Evolutionary conservation across 805 yeast genomes (phyloP).

Genomic region (Blastobotrys attinorum): DNA sequence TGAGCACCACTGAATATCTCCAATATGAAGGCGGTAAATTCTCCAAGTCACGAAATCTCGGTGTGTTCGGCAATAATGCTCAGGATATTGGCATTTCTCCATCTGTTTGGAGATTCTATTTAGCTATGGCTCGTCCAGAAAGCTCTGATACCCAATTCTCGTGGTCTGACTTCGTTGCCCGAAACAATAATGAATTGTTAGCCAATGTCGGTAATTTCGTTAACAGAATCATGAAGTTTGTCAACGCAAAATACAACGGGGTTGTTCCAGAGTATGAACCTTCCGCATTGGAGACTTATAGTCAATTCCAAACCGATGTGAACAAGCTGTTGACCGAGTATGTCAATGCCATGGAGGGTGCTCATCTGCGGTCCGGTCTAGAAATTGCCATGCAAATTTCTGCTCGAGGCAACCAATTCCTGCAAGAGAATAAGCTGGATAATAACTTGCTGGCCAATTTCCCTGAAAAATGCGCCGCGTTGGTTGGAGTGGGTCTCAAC

Average conservation of each 20-base stretch:
- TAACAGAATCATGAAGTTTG: conserved; percentile 86
- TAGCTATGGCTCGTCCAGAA: conserved; percentile 91
- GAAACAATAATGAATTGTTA: conserved; percentile 86
- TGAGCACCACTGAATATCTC: conserved; percentile 91
- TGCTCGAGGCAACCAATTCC: conserved; percentile 87
- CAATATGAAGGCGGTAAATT: conserved; percentile 98
- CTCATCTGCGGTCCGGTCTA: conserved; percentile 78
- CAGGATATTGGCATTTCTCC: conserved; percentile 85
- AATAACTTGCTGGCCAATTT: conserved; percentile 68
- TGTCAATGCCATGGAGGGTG: conserved; percentile 65
- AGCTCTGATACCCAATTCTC: conserved; percentile 93
- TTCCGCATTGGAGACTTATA: conserved; percentile 38
- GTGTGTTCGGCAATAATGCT: conserved; percentile 98
- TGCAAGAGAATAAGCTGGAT: conserved; percentile 94
- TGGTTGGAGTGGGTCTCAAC: conserved; percentile 85
- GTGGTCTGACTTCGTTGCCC: conserved; percentile 91
- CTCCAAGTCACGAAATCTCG: conserved; percentile 95
- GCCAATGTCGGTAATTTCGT: conserved; percentile 97
- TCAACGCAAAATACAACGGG: conserved; percentile 83
- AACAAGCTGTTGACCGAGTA: conserved; percentile 54
- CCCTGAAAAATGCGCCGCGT: conserved; percentile 83
- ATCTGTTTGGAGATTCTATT: conserved; percentile 96
- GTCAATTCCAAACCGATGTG: conserved; percentile 43
- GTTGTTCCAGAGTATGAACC: conserved; percentile 65
- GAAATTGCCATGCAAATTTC: conserved; percentile 88